These are phyloP conservation scores for Penicillium salamii DNA, from an alignment of 495 filamentous ascomycete species.

Conservation along the genomic window DNA sequence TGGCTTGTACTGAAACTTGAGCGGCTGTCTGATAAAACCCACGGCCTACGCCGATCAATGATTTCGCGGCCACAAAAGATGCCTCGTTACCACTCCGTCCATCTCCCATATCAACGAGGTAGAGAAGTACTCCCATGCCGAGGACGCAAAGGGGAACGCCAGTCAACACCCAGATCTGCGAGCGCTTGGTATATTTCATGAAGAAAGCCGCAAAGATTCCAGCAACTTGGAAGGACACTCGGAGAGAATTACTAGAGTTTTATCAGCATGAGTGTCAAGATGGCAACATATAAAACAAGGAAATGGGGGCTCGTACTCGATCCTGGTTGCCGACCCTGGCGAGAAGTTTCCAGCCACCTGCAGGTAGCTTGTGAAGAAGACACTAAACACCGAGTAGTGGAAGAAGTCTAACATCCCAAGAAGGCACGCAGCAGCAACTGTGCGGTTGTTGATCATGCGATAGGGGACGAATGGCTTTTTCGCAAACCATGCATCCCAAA, in stretches of 20 bases:
- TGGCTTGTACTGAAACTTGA: conserved; percentile 24
- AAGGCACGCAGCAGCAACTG: conserved; percentile 44
- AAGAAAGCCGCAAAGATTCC: conserved; percentile 22
- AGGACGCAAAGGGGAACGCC: conserved; percentile 24
- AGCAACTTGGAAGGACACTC: conserved; percentile 24
- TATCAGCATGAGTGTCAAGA: background rate
- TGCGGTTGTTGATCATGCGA: conserved; percentile 63
- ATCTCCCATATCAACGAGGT: conserved; percentile 23
- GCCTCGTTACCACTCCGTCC: conserved; percentile 20
- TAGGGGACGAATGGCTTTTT: conserved; percentile 71
- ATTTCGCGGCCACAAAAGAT: conserved; percentile 21
- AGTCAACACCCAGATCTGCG: conserved; percentile 24
- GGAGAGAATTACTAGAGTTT: conserved; percentile 21
- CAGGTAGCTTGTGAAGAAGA: conserved; percentile 28
- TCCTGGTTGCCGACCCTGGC: conserved; percentile 18
- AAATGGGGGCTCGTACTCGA: conserved; percentile 14
- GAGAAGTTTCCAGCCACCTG: conserved; percentile 21
- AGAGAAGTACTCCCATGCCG: conserved; percentile 23
- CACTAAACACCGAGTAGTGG: conserved; percentile 23
- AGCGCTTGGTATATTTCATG: conserved; percentile 26
- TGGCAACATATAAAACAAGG: background rate
- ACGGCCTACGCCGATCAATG: conserved; percentile 22
- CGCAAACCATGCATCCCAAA: conserved; percentile 56
- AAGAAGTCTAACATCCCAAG: conserved; percentile 24
- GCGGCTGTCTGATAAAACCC: conserved; percentile 26